A percentile compares a stretch with the other conserved stretches of the same genome.
Evolutionary conservation across 2,329 filamentous ascomycete species (phyloP).

Genomic region (Epichloe amarillans): DNA sequence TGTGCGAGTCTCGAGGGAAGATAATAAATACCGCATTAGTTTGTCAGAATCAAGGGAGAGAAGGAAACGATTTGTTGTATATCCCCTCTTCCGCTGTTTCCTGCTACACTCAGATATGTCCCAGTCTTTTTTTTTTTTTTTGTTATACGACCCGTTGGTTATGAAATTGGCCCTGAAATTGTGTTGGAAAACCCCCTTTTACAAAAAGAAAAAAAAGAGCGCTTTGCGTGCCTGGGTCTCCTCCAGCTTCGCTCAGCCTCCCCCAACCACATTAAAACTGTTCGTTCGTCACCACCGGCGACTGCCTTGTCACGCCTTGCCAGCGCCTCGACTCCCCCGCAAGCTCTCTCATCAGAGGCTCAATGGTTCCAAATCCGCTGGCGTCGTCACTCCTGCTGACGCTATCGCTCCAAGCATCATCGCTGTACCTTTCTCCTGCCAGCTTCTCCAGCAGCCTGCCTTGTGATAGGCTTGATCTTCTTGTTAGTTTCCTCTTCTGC

Average conservation of each 20-base stretch:
- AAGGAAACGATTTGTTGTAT: too few species aligned
- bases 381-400: slow-evolving; percentile 15
- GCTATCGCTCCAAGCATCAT: slow-evolving; percentile 13
- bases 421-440: slow-evolving; percentile 3
- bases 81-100: too few species aligned
- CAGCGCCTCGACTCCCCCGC: slow-evolving; percentile 16
- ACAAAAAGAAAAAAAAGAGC: neutral
- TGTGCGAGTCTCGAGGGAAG: neutral
- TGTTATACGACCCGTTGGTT: too few species aligned
- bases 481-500: slow-evolving; percentile 10
- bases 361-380: slow-evolving; percentile 26
- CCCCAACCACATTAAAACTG: neutral
- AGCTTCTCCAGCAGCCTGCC: slow-evolving; percentile 18
- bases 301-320: slow-evolving; percentile 5
- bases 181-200: too few species aligned
- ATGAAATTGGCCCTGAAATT: too few species aligned
- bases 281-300: neutral
- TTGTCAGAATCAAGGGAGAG: fast-evolving
- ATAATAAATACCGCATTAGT: neutral
- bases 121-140: too few species aligned
- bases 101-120: too few species aligned
- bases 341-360: slow-evolving; percentile 32
- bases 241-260: neutral
- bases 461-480: slow-evolving; percentile 15
- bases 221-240: neutral